A percentile compares a stretch with the other conserved stretches of the same genome.
phyloP scores from a whole-genome alignment of 169 alveolate species.

The Hepatocystis sp. region DNA sequence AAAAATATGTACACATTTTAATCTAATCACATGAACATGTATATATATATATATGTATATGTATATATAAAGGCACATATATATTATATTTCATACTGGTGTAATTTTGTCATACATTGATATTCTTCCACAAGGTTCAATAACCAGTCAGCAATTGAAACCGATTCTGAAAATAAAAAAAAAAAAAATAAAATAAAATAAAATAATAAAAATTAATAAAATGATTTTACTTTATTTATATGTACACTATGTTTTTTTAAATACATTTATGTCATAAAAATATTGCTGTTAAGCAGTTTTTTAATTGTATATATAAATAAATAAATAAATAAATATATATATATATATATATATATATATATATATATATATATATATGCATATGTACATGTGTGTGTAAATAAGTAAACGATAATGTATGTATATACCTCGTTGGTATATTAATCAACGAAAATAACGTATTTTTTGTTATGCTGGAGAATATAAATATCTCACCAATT shows the following conservation, averaged over 20 bases:
- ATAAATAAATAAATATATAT: too few species aligned
- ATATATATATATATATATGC: not conserved
- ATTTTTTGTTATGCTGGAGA: conserved; percentile 15
- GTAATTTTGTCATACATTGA: conserved; percentile 78
- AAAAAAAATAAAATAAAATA: conserved; percentile 10
- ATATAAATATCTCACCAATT: conserved; percentile 69
- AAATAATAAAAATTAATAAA: conserved; percentile 10
- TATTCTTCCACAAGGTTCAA: conserved; percentile 73
- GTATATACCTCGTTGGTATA: conserved; percentile 57
- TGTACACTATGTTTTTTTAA: not conserved
- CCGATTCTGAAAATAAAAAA: conserved; percentile 27
- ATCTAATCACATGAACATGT: not conserved
- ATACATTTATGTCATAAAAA: too few species aligned
- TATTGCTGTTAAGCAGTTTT: too few species aligned
- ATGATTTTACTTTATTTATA: not conserved
- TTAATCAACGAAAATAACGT: conserved; percentile 6
- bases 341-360: too few species aligned
- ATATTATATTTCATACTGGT: conserved; percentile 71
- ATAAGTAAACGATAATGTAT: too few species aligned
- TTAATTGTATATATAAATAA: too few species aligned
- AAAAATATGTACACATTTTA: too few species aligned
- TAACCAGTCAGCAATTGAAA: conserved; percentile 75
- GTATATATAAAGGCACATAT: not conserved
- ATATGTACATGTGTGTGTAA: not conserved
- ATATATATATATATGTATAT: not conserved